Base-by-base conservation (phyloP, 345 rosid genomes). In the Dimocarpus longan region DNA sequence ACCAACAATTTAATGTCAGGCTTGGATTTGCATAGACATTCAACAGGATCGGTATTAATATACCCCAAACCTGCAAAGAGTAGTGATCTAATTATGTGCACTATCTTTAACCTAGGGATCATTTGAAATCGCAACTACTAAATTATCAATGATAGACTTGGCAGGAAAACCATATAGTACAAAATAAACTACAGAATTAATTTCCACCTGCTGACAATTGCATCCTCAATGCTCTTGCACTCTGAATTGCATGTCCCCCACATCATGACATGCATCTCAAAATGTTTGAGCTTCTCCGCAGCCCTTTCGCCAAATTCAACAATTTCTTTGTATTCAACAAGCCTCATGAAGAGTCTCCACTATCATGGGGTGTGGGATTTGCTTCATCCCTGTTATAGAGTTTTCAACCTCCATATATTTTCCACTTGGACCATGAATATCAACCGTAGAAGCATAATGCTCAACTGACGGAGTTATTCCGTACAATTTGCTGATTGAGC, bases 241-340 rank as follows among this genome's bases (percentile, higher is more conserved):
- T 96, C 90, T 0, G 95, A 82, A 84, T 96, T 93, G 83, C 98
- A 93, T 88, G 90, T 24, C 99, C 98, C 85, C 93, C 98, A 37
- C 79, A 37, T 87, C 87, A 87, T 92, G 98, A 6, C 9, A 59
- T 19, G 22, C 22, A 59, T n/a, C 9, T n/a, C 24, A 18, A 59
- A 59, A 21, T 19, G 24, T 59, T 9, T 19, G 11, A 83, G 79
- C 71, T 83, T 83, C 84, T 46, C 28, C 1, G 87, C 88, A 32
- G 85, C 84, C 43, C 8, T 74, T 82, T 77, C 77, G 75, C 84
- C 84, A 42, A 81, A 39, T 40, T 81, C 79, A 37, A 82, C 80
- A 76, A 81, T 83, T n/a, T 85, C 86, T 62, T 62, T 80, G 81
- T 66, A 67, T 66, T 74, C 73, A 80, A 73, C 90, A 83, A 64